Base-by-base conservation (phyloP, 164 flowering plant species). In the Nelumbo lutea region DNA sequence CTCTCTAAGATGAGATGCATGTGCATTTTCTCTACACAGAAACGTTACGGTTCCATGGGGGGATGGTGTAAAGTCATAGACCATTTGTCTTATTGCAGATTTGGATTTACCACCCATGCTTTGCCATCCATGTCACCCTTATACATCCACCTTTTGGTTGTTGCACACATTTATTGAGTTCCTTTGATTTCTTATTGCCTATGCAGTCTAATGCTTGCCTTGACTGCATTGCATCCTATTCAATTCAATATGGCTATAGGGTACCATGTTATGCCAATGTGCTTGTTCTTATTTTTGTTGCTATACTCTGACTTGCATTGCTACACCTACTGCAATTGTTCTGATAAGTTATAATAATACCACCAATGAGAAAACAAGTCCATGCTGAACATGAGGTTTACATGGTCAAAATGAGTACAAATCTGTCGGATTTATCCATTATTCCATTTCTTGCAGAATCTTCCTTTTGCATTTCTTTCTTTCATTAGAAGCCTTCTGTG, bases 391-490 rank as follows among this genome's bases (percentile, higher is more conserved):
- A 48, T 11, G 9, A 5, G 38, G 42, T 13, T 63, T 59, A 9
- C n/a, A 15, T 27, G 7, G n/a, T 45, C n/a, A 41, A 53, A 15
- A 48, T n/a, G 9, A 57, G 51, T 10, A 42, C 42, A 52, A 27
- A 14, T 44, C n/a, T 62, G 27, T 27, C 27, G 27, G 27, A 27
- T 27, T 67, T 50, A 57, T 46, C 41, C 46, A 58, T 66, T 14
- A 27, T 15, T 51, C 40, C 15, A 42, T 64, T 41, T 59, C 48
- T 71, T 70, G 48, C 64, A 59, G 13, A 41, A 47, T 39, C 46
- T 38, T 4, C 48, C 45, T 46, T 46, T 2, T 42, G 11, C 38
- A 15, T 57, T 38, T 39, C 44, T 40, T 59, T 51, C 50, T 57
- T 63, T 59, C 47, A 48, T 6, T 11, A 40, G 40, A 63, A 15